A percentile compares a stretch with the other conserved stretches of the same genome.
phyloP scores from a whole-genome alignment of 129 eudicot species.

The Artemisia tridentata region DNA sequence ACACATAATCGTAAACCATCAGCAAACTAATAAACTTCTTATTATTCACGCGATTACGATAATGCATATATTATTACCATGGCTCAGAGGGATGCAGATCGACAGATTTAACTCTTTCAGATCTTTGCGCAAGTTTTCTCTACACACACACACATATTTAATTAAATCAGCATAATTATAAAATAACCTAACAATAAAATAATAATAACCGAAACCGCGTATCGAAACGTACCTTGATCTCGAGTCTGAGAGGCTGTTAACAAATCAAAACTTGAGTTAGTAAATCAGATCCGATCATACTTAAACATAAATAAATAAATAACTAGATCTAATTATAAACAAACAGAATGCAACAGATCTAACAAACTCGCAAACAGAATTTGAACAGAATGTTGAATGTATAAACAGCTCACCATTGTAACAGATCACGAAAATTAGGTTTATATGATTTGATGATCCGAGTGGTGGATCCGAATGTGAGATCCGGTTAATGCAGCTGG shows the following conservation, averaged over 20 bases:
- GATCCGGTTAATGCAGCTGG: constrained; percentile 30
- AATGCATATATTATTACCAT: constrained; percentile 49
- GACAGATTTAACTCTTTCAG: constrained; percentile 92
- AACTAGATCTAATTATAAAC: constrained; percentile 45
- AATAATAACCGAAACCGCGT: background rate
- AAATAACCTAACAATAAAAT: no score
- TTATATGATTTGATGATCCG: background rate
- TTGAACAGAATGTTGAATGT: background rate
- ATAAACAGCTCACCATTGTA: constrained; percentile 47
- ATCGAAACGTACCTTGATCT: constrained; percentile 70
- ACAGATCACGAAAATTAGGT: background rate
- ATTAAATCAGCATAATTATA: no score
- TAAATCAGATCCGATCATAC: constrained; percentile 47
- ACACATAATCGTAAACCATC: constrained; percentile 1
- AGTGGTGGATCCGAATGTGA: constrained; percentile 38
- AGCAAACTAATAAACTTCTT: background rate
- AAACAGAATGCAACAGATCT: constrained; percentile 17
- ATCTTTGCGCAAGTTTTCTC: constrained; percentile 96
- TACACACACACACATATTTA: constrained; percentile 27
- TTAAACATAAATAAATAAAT: constrained; percentile 2
- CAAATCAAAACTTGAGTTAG: constrained; percentile 32
- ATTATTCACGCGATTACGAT: no score
- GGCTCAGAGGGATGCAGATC: constrained; percentile 99
- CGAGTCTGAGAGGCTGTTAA: constrained; percentile 92
- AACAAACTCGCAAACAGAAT: background rate